These are phyloP conservation scores for Lecanicillium sp. DNA, from an alignment of 2,329 filamentous ascomycete genomes.

Conservation along the genomic window DNA sequence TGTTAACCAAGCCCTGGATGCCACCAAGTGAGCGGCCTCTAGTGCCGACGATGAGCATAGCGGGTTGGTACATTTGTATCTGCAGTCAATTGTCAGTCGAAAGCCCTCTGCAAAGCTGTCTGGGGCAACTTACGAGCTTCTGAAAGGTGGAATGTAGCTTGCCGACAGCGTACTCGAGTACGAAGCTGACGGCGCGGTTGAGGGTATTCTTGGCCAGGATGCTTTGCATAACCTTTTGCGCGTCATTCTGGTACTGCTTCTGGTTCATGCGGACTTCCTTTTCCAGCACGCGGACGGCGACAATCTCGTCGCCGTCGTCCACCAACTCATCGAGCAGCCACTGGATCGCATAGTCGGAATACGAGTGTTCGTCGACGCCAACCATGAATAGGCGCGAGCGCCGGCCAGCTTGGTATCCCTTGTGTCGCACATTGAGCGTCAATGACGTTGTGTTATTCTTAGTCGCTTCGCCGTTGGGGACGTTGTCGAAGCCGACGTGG, in stretches of 20 bases:
- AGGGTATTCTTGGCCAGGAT: conserved; percentile 72
- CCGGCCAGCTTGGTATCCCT: conserved; percentile 73
- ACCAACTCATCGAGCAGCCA: conserved; percentile 90
- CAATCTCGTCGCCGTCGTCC: conserved; percentile 87
- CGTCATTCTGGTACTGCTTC: conserved; percentile 68
- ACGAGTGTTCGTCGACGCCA: conserved; percentile 83
- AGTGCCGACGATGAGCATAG: conserved; percentile 85
- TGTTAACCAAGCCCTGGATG: conserved; percentile 75
- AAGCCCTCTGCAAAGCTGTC: background rate
- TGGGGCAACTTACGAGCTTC: conserved; percentile 58
- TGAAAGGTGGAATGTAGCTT: conserved; percentile 89
- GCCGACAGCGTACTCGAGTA: conserved; percentile 81
- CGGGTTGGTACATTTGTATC: conserved; percentile 89
- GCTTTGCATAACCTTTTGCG: conserved; percentile 62
- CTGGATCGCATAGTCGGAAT: conserved; percentile 85
- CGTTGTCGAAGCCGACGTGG: conserved; percentile 55
- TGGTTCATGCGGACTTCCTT: conserved; percentile 67
- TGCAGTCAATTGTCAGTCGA: conserved; percentile 25
- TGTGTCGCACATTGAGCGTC: conserved; percentile 78
- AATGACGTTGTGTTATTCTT: conserved; percentile 59
- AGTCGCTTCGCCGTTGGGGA: conserved; percentile 49
- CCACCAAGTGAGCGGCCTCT: conserved; percentile 77
- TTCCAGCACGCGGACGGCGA: conserved; percentile 82
- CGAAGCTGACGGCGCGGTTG: conserved; percentile 76
- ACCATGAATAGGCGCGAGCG: conserved; percentile 84